Percentiles rank a stretch among this genome's conserved stretches.
Conservation (phyloP, 2,329 filamentous ascomycete species). For the Aspergillus pseudotamarii region DNA sequence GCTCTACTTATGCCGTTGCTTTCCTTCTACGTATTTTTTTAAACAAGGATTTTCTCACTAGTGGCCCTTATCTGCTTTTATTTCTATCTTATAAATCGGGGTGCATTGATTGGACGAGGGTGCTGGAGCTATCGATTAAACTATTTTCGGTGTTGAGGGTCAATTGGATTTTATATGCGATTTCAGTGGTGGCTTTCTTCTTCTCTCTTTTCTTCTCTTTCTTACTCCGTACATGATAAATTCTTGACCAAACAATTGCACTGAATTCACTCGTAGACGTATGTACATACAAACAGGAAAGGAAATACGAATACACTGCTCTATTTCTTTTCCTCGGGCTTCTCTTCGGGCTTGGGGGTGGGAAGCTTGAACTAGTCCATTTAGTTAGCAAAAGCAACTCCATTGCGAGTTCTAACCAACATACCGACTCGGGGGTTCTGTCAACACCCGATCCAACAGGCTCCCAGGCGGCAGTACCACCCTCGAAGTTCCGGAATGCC, state of each 20-base stretch:
- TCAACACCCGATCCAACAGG: slow-evolving; percentile 73
- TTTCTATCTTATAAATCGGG: neutral
- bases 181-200: neutral
- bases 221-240: neutral
- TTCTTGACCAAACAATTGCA: slow-evolving; percentile 12
- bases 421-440: slow-evolving; percentile 71
- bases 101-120: neutral
- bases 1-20: neutral
- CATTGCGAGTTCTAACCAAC: slow-evolving; percentile 31
- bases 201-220: neutral
- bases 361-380: slow-evolving; percentile 78
- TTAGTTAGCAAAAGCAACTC: neutral
- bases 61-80: neutral
- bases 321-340: slow-evolving; percentile 91
- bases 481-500: slow-evolving; percentile 98
- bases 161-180: neutral
- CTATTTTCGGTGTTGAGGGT: neutral
- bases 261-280: slow-evolving; percentile 30
- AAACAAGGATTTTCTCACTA: neutral
- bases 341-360: slow-evolving; percentile 91
- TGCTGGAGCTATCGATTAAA: neutral
- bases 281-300: slow-evolving; percentile 43
- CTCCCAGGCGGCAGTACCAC: slow-evolving; percentile 73
- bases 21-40: neutral
- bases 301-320: slow-evolving; percentile 40